Evolutionary conservation across 371 early-diverging fungal genomes (phyloP).

Genomic region (Mortierella sp.): DNA sequence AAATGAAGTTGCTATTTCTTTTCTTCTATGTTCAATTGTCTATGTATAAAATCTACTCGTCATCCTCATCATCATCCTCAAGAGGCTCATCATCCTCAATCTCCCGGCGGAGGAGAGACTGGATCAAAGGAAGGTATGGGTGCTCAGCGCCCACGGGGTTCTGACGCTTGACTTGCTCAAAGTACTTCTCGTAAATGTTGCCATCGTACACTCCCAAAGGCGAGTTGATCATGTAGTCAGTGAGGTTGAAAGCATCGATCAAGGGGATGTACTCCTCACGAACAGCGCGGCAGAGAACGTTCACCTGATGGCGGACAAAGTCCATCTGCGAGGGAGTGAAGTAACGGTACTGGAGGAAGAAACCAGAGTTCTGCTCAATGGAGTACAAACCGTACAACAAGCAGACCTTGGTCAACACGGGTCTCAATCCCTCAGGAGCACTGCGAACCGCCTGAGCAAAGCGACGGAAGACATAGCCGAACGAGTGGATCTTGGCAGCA

Average conservation of each 20-base stretch:
- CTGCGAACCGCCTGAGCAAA: slow-evolving; percentile 81
- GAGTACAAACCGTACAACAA: slow-evolving; percentile 86
- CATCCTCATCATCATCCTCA: slow-evolving; percentile 67
- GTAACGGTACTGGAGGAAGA: slow-evolving; percentile 89
- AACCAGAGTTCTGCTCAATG: slow-evolving; percentile 86
- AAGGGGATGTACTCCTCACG: slow-evolving; percentile 87
- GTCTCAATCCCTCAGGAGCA: slow-evolving; percentile 59
- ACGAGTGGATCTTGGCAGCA: slow-evolving; percentile 89
- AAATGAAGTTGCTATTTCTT: not conserved
- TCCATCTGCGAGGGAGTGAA: slow-evolving; percentile 81
- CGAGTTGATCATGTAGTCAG: slow-evolving; percentile 90
- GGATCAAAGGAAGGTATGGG: slow-evolving; percentile 87
- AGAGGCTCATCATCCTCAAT: slow-evolving; percentile 59
- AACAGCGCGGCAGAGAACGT: slow-evolving; percentile 74
- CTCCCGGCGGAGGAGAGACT: slow-evolving; percentile 81
- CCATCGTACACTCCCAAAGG: slow-evolving; percentile 92
- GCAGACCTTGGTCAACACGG: slow-evolving; percentile 75
- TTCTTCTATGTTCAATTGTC: not conserved
- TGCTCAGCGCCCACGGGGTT: slow-evolving; percentile 79
- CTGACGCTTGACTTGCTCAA: slow-evolving; percentile 79
- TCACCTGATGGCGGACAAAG: slow-evolving; percentile 71
- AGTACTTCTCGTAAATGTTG: slow-evolving; percentile 89
- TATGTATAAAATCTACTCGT: slow-evolving; percentile 49
- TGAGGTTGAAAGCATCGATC: slow-evolving; percentile 88
- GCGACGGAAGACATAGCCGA: slow-evolving; percentile 87